Percentiles rank a stretch among this genome's conserved stretches.
Conservation (phyloP, 2,329 filamentous ascomycete genomes). For the Fusarium abutilonis region DNA sequence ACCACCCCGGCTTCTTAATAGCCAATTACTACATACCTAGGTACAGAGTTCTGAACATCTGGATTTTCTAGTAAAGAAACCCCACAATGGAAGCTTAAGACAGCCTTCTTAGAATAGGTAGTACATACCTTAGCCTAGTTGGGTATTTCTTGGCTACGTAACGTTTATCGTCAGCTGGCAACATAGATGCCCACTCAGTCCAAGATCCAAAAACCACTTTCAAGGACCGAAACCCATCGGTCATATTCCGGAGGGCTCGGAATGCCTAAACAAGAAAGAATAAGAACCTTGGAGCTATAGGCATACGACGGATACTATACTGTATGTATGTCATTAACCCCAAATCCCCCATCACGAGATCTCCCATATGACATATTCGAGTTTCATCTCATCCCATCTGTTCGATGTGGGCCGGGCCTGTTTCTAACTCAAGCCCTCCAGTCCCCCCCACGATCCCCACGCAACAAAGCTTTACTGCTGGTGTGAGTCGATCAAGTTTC, state of each 20-base stretch:
- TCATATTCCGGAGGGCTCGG: not conserved
- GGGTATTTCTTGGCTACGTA: not conserved
- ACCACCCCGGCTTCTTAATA: too few species aligned
- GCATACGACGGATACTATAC: not conserved
- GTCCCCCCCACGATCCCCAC: conserved; percentile 40
- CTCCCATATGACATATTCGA: conserved; percentile 17
- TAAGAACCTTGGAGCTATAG: not conserved
- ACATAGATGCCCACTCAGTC: not conserved
- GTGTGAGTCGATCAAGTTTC: conserved; percentile 30
- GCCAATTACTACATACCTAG: too few species aligned
- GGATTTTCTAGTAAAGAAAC: too few species aligned
- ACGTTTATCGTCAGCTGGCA: not conserved
- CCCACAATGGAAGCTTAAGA: not conserved
- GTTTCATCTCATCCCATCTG: conserved; percentile 20
- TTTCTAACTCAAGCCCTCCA: not conserved
- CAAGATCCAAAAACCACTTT: not conserved
- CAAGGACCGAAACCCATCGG: not conserved
- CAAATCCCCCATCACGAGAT: conserved; percentile 29
- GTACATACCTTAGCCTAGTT: not conserved
- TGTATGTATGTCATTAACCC: conserved; percentile 10
- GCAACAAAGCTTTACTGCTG: conserved; percentile 33
- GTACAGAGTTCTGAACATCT: too few species aligned
- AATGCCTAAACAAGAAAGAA: not conserved
- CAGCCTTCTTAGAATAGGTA: not conserved
- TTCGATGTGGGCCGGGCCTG: conserved; percentile 34